Evolutionary conservation across 495 filamentous ascomycete genomes (phyloP).

Genomic region (Aspergillus avenaceus): DNA sequence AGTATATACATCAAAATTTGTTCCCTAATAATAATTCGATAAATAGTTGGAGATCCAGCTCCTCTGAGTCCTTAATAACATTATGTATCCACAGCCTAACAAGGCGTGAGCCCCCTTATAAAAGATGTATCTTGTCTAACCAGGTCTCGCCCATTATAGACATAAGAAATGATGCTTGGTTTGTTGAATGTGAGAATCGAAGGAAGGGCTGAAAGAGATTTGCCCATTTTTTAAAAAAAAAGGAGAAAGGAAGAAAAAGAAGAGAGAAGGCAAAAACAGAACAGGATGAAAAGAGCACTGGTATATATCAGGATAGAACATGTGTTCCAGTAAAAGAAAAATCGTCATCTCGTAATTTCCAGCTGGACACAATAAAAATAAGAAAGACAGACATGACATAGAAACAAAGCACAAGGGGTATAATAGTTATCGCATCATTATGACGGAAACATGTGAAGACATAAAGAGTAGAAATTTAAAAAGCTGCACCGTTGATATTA

Average conservation of each 20-base stretch:
- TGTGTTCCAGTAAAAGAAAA: background rate
- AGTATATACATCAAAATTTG: constrained; percentile 8
- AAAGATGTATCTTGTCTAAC: constrained; percentile 8
- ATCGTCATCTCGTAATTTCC: constrained; percentile 15
- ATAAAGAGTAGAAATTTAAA: constrained; percentile 38
- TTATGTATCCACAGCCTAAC: constrained; percentile 7
- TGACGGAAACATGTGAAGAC: background rate
- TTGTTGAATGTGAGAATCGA: no score
- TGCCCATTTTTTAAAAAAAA: no score
- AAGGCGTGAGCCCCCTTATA: constrained; percentile 11
- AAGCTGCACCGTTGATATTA: constrained; percentile 75
- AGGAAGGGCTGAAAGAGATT: no score
- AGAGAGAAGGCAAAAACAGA: background rate
- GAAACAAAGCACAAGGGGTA: constrained; percentile 2
- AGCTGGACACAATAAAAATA: background rate
- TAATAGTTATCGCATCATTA: background rate
- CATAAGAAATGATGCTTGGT: constrained; percentile 17
- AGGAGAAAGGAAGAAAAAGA: constrained; percentile 4
- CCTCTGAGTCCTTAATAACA: constrained; percentile 3
- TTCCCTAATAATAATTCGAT: no score
- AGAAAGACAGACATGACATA: background rate
- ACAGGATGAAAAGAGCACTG: background rate
- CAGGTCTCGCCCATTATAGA: constrained; percentile 2
- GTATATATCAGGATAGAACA: no score
- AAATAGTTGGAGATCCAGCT: constrained; percentile 19